These are phyloP conservation scores for Clarireedia sp. DNA, from an alignment of 2,329 filamentous ascomycete genomes.

Conservation along the genomic window DNA sequence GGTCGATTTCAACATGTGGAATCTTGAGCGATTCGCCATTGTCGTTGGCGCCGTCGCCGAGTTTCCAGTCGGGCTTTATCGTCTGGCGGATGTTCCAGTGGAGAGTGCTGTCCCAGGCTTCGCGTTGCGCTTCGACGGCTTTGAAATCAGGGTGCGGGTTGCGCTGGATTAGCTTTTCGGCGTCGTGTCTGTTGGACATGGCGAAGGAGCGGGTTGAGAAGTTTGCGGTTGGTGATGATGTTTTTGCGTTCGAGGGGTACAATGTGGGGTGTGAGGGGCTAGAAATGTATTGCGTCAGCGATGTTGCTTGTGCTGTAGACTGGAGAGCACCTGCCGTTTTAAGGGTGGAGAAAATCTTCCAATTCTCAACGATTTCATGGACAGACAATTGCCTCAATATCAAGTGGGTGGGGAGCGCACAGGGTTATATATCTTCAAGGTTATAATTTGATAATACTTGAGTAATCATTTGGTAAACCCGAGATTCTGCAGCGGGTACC, in stretches of 20 bases:
- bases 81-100: slow-evolving; percentile 54
- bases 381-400: background rate
- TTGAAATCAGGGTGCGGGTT: slow-evolving; percentile 73
- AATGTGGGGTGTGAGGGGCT: background rate
- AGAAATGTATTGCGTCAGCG: background rate
- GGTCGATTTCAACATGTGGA: slow-evolving; percentile 70
- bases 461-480: background rate
- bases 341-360: background rate
- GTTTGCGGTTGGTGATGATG: slow-evolving; percentile 8
- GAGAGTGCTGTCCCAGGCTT: slow-evolving; percentile 45
- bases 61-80: slow-evolving; percentile 55
- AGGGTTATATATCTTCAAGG: background rate
- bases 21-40: slow-evolving; percentile 37
- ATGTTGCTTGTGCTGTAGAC: background rate
- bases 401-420: background rate
- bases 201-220: background rate
- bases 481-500: background rate
- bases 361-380: background rate
- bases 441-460: too few species aligned
- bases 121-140: slow-evolving; percentile 56
- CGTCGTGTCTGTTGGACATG: slow-evolving; percentile 21
- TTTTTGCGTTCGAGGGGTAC: background rate
- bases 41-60: slow-evolving; percentile 58
- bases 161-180: slow-evolving; percentile 38
- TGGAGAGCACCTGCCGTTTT: background rate